A percentile compares a stretch with the other conserved stretches of the same genome.
These are phyloP conservation scores for Fusarium albosuccineum DNA, from an alignment of 2,329 filamentous ascomycete species.

Conservation along the genomic window DNA sequence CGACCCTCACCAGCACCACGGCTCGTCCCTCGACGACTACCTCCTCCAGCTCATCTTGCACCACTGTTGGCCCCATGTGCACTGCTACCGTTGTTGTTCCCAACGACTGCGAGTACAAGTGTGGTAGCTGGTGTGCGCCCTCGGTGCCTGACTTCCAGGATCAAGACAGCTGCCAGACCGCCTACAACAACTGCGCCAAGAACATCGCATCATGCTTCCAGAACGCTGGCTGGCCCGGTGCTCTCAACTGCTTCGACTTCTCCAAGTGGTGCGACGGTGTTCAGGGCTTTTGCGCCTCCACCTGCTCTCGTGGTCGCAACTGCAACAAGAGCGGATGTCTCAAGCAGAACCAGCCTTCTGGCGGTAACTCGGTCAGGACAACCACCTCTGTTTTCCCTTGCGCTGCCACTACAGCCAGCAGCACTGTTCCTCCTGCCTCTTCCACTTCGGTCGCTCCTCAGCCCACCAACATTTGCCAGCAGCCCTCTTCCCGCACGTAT, in stretches of 20 bases:
- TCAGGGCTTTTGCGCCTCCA: conserved; percentile 58
- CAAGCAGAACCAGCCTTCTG: conserved; percentile 56
- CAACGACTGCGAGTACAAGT: conserved; percentile 66
- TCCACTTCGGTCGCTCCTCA: conserved; percentile 57
- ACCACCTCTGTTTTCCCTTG: conserved; percentile 54
- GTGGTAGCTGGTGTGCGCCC: conserved; percentile 66
- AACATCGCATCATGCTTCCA: conserved; percentile 66
- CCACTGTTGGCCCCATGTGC: conserved; percentile 59
- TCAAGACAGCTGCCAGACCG: conserved; percentile 55
- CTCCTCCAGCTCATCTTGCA: conserved; percentile 45
- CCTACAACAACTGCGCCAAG: conserved; percentile 60
- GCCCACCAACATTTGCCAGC: conserved; percentile 65
- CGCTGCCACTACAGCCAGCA: conserved; percentile 46
- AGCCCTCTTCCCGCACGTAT: conserved; percentile 67
- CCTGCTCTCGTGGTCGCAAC: conserved; percentile 47
- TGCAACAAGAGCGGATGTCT: conserved; percentile 61
- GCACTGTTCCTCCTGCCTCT: conserved; percentile 49
- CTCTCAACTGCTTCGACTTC: conserved; percentile 65
- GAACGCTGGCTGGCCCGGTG: conserved; percentile 63
- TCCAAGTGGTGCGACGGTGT: conserved; percentile 63
- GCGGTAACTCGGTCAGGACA: conserved; percentile 51
- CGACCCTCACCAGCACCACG: conserved; percentile 50
- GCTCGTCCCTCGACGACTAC: conserved; percentile 40
- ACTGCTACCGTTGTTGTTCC: conserved; percentile 60
- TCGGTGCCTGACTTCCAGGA: conserved; percentile 64